Evolutionary conservation across 768 basidiomycete species (phyloP), one percentile per base, ranked within the genome.

Genomic region (Mrakia blollopis): DNA sequence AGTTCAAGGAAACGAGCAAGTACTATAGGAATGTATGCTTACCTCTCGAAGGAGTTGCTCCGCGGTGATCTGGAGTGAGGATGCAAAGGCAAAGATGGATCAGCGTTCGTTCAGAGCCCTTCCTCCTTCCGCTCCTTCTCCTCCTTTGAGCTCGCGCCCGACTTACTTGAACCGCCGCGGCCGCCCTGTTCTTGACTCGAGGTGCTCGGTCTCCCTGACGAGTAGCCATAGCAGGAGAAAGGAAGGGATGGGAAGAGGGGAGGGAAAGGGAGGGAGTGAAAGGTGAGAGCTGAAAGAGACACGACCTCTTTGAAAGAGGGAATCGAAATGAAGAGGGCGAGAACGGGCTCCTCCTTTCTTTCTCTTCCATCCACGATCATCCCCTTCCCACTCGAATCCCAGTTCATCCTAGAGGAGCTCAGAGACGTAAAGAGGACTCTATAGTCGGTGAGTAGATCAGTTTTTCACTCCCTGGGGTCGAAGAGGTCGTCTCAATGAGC

Each of bases 21-120:
- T 25, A 39, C 16, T 6, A 18, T 16, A 2, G 3, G 57, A n/a
- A 57, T 28, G 11, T 1, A 70, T 16, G 75, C 84, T 67, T 83
- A 92, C 92, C 86, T 99, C 97, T 81, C 97, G 91, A 14, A 99
- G 87, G 61, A 99, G 90, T 85, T 99, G 97, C 85, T 98, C 97
- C 21, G 97, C 93, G 76, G 97, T 98, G 85, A 98, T 95, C 93
- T 98, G n/a, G 23, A 54, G 32, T 2, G 21, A 61, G 60, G 28
- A 16, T 70, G 78, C 73, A 54, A 44, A 77, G 81, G 70, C 21
- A 44, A 47, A 73, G 75, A 57, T 25, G 69, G 62, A 9, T 35
- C 39, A 37, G 52, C 35, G 63, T 37, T 50, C 32, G 54, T 39
- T 52, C 75, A 41, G n/a, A n/a, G 61, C 72, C 61, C 30, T 65